Evolutionary conservation across 371 early-diverging fungal species (phyloP), one percentile per base, ranked within the genome.

Genomic region (Rhizopus arrhizus): DNA sequence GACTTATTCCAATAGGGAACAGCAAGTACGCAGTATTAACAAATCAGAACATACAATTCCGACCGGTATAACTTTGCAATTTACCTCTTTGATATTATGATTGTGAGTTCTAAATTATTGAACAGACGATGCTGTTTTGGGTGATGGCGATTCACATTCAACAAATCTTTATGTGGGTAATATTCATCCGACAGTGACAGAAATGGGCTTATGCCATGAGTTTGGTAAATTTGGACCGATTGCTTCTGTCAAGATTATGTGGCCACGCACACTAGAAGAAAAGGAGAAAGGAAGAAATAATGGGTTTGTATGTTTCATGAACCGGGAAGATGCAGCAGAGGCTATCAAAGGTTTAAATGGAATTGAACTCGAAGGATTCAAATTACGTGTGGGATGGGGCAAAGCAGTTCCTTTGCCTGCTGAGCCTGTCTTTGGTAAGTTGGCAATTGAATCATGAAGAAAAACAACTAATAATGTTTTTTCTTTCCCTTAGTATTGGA

Each of bases 221-320:
- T 97, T 97, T 84, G 95, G 80, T 16, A 75, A 68, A 29, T 91
- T 79, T 67, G 97, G 97, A 0, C 89, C 95, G 0, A 93, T 97
- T 64, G 96, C 90, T 5, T 92, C 93, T 53, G 91, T 95, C 53
- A 96, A 97, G 70, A 91, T 97, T 50, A 94, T 96, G 95, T 93
- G 94, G 94, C 96, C 97, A 3, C 88, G 95, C 12, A 91, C 91
- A 0, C 82, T 78, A 47, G 95, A 93, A 54, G 95, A 94, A 65
- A 81, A 79, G 36, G 90, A 88, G 9, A 83, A 95, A 12, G 84
- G 85, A 40, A 77, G 89, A 11, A 91, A 92, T 63, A 89, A 87
- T 59, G 95, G 93, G 4, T 96, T 96, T 78, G 93, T 97, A 11
- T 88, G 93, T 58, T 97, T 93, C 67, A 95, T 95, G 95, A 81